A percentile compares a stretch with the other conserved stretches of the same genome.
Evolutionary conservation across 1,284 basidiomycete species (phyloP).

Genomic region (Inonotus obliquus): DNA sequence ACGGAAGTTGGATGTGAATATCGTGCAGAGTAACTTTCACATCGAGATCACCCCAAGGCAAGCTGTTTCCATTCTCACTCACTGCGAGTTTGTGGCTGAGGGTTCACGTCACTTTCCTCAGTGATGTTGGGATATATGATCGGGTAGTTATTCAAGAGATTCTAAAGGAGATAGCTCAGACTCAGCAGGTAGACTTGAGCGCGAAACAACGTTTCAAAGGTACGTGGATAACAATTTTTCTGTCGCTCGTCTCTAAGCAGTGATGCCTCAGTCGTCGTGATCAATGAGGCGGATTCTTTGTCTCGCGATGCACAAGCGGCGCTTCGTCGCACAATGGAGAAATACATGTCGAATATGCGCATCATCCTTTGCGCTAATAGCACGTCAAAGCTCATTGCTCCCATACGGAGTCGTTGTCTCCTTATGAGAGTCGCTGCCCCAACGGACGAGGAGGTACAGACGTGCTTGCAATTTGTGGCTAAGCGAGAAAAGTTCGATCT

Average conservation of each 20-base stretch:
- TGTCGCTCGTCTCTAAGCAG: not conserved
- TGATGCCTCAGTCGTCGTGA: slow-evolving; percentile 82
- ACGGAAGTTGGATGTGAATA: slow-evolving; percentile 93
- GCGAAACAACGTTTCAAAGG: slow-evolving; percentile 98
- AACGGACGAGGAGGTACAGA: slow-evolving; percentile 75
- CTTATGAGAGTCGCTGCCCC: slow-evolving; percentile 93
- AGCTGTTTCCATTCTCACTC: slow-evolving; percentile 21
- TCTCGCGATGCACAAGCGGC: slow-evolving; percentile 97
- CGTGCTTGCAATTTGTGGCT: slow-evolving; percentile 78
- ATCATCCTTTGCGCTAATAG: slow-evolving; percentile 98
- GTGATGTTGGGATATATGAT: slow-evolving; percentile 96
- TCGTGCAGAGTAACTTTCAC: slow-evolving; percentile 93
- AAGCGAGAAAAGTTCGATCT: slow-evolving; percentile 79
- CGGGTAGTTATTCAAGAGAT: slow-evolving; percentile 95
- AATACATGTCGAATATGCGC: slow-evolving; percentile 97
- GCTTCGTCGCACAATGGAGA: slow-evolving; percentile 97
- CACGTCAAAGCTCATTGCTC: slow-evolving; percentile 94
- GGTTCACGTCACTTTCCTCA: slow-evolving; percentile 30
- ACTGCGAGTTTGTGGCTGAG: not conserved
- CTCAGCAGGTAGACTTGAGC: slow-evolving; percentile 94
- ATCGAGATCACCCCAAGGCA: slow-evolving; percentile 97
- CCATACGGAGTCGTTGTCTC: slow-evolving; percentile 93
- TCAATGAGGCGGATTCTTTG: slow-evolving; percentile 96
- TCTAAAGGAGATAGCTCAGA: slow-evolving; percentile 98
- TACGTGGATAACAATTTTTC: slow-evolving; percentile 28